Percentiles rank a stretch among this genome's conserved stretches.
These are phyloP conservation scores for Shiraia bambusicola DNA, from an alignment of 2,329 filamentous ascomycete genomes.

Conservation along the genomic window DNA sequence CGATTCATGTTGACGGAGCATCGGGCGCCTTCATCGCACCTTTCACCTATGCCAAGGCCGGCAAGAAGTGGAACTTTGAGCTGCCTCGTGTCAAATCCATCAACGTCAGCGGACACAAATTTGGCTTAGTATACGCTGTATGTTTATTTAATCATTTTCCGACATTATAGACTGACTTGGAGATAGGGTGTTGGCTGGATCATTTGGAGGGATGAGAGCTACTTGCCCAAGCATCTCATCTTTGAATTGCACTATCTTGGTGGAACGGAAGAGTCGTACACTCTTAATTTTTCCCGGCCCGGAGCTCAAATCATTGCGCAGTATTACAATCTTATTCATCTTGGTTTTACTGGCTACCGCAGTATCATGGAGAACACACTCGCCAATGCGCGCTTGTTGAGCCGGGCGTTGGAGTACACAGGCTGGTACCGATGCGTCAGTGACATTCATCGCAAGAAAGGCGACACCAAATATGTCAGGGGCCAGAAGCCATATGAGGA, in stretches of 20 bases:
- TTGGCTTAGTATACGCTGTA: slow-evolving; percentile 63
- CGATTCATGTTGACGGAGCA: slow-evolving; percentile 66
- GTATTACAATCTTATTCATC: slow-evolving; percentile 73
- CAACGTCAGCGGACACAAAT: slow-evolving; percentile 65
- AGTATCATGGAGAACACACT: slow-evolving; percentile 65
- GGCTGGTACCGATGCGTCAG: slow-evolving; percentile 63
- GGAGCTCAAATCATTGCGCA: slow-evolving; percentile 70
- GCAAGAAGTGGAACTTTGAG: slow-evolving; percentile 64
- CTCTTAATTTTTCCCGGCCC: slow-evolving; percentile 71
- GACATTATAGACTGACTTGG: too few relatives aligned
- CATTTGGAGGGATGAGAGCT: slow-evolving; percentile 58
- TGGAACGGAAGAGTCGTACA: slow-evolving; percentile 70
- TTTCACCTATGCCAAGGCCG: slow-evolving; percentile 59
- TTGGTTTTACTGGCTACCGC: slow-evolving; percentile 66
- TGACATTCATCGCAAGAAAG: slow-evolving; percentile 64
- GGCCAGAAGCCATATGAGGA: slow-evolving; percentile 48
- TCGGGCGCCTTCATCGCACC: slow-evolving; percentile 64
- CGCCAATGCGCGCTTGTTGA: slow-evolving; percentile 64
- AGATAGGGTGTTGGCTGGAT: slow-evolving; percentile 61
- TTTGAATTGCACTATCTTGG: slow-evolving; percentile 73
- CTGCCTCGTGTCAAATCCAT: slow-evolving; percentile 66
- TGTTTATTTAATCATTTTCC: too few relatives aligned
- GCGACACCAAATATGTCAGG: slow-evolving; percentile 46
- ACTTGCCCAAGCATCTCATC: slow-evolving; percentile 66
- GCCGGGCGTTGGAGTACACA: slow-evolving; percentile 63